Evolutionary conservation across 2,329 filamentous ascomycete genomes (phyloP), one percentile per base, ranked within the genome.

Genomic region (Colletotrichum sp.): DNA sequence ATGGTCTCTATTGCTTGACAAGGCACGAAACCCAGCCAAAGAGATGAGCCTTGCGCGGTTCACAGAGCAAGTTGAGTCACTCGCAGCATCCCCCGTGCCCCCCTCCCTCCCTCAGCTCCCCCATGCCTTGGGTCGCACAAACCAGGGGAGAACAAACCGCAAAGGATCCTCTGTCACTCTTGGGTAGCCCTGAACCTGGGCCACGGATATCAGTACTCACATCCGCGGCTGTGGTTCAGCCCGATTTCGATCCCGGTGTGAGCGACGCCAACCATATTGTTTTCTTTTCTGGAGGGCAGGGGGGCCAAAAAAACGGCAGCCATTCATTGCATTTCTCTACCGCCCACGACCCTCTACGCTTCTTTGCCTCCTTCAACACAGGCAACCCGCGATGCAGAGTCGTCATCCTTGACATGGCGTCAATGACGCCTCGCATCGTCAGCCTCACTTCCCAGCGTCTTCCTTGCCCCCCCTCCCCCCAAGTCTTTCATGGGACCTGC

Each of bases 121-220:
- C 61, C 30, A 36, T n/a, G 12, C 29, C 22, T 12, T 63, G 32
- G 25, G 30, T 63, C 19, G 32, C 19, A 36, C 61, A 63, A 22
- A 34, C 32, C 32, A 32, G 61, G 61, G 62, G 25, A 30, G 25
- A 65, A 27, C 30, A 30, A 6, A 8, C 22, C 30, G 39, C 30
- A 29, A 8, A 63, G 6, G 39, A 63, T 34, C 39, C 44, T 44
- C 22, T n/a, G 19, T n/a, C 39, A 44, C 39, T n/a, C 19, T n/a
- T 44, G 39, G 32, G 13, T 29, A 69, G 49, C 19, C 36, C 13
- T n/a, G 61, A 49, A 39, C 69, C 22, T 75, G 52, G 34, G 32
- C 34, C 19, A 75, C 52, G 68, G 52, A 67, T 62, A 71, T 75
- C 68, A 75, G 36, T 75, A 66, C 36, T 74, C 68, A 75, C 36